phyloP scores from a whole-genome alignment of 1,139 yeast species.

The Eremothecium gossypii region DNA sequence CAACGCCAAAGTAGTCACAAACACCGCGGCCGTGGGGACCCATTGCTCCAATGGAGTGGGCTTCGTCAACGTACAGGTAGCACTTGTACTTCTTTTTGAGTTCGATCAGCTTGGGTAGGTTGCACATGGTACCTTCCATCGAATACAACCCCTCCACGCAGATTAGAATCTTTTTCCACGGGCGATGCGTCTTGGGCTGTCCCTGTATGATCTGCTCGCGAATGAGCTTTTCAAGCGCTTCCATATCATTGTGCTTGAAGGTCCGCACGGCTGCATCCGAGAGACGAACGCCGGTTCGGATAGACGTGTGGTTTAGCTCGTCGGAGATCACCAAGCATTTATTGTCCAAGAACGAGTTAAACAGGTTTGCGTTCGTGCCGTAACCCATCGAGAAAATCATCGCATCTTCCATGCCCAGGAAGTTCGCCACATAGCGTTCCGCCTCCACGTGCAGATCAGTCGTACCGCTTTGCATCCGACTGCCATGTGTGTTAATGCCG shows the following conservation, averaged over 20 bases:
- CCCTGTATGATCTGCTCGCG: slow-evolving; percentile 92
- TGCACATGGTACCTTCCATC: slow-evolving; percentile 95
- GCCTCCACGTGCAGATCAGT: slow-evolving; percentile 66
- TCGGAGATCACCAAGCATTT: slow-evolving; percentile 88
- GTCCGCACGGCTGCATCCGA: slow-evolving; percentile 92
- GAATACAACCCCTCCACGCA: slow-evolving; percentile 95
- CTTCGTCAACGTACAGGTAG: slow-evolving; percentile 89
- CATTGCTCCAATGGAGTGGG: slow-evolving; percentile 96
- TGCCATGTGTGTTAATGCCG: slow-evolving; percentile 74
- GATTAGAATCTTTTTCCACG: slow-evolving; percentile 89
- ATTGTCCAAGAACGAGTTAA: slow-evolving; percentile 73
- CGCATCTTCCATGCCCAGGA: slow-evolving; percentile 87
- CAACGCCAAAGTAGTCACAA: slow-evolving; percentile 81
- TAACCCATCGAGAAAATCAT: slow-evolving; percentile 88
- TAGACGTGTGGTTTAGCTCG: slow-evolving; percentile 90
- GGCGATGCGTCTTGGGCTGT: slow-evolving; percentile 92
- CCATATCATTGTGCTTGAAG: slow-evolving; percentile 88
- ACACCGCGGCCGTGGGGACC: slow-evolving; percentile 93
- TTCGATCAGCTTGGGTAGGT: slow-evolving; percentile 67
- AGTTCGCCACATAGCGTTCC: slow-evolving; percentile 70
- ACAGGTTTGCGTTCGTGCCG: slow-evolving; percentile 90
- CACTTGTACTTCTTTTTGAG: slow-evolving; percentile 81
- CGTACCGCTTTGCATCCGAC: slow-evolving; percentile 68
- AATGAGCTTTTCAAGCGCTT: slow-evolving; percentile 63
- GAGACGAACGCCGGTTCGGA: slow-evolving; percentile 86